Percentiles rank a stretch among this genome's conserved stretches.
phyloP scores from a whole-genome alignment of 2,329 filamentous ascomycete genomes.

The Chaetothyriales sp. region DNA sequence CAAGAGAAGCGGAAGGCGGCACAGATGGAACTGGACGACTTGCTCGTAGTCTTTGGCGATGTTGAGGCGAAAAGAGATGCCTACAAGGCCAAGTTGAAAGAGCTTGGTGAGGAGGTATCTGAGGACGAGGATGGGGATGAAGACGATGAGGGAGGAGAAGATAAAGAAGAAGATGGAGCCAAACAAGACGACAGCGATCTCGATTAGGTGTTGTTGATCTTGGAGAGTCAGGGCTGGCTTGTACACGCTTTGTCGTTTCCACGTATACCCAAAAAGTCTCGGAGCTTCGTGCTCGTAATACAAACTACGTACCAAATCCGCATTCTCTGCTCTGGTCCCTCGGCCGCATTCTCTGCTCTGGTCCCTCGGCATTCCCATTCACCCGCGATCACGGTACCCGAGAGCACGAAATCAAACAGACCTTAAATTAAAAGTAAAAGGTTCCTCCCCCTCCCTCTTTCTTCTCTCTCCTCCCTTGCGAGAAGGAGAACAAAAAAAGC shows the following conservation, averaged over 20 bases:
- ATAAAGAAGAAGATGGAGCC: conserved; percentile 34
- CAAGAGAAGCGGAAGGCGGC: conserved; percentile 45
- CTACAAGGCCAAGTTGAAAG: conserved; percentile 55
- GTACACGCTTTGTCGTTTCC: no score
- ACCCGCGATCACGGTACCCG: no score
- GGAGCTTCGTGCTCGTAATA: not conserved
- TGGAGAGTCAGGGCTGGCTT: not conserved
- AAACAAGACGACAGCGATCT: conserved; percentile 9
- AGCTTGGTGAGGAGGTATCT: conserved; percentile 56
- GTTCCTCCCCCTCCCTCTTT: no score
- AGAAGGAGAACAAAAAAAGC: conserved; percentile 1
- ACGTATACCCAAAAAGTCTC: no score
- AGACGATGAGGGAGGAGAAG: conserved; percentile 43
- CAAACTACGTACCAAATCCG: not conserved
- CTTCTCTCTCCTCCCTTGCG: no score
- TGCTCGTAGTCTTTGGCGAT: conserved; percentile 69
- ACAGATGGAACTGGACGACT: conserved; percentile 65
- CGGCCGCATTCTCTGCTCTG: not conserved
- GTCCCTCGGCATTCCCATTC: no score
- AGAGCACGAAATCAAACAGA: no score
- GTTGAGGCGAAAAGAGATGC: conserved; percentile 61
- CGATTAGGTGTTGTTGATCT: conserved; percentile 8
- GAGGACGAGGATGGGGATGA: conserved; percentile 60
- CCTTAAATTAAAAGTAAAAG: no score
- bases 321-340: not conserved